These are phyloP conservation scores for Pelomyxa schiedti DNA, from an alignment of 78 protist genomes.

Conservation along the genomic window DNA sequence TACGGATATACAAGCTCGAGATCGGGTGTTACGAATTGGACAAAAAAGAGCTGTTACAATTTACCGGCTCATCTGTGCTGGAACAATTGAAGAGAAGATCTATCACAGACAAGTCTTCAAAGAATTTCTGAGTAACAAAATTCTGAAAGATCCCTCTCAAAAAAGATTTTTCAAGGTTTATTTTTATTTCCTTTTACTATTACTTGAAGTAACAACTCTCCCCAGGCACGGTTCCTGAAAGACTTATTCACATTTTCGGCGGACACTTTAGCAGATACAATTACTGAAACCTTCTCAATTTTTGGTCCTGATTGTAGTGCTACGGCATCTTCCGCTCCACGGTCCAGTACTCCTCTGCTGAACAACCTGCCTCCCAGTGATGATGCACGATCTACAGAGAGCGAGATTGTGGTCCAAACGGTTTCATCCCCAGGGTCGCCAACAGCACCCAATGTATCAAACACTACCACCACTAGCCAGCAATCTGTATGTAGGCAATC, in stretches of 20 bases:
- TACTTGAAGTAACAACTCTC: slow-evolving; percentile 20
- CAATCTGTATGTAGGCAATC: too few relatives aligned
- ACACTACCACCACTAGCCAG: too few relatives aligned
- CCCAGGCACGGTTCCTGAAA: slow-evolving; percentile 21
- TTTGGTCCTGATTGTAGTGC: too few relatives aligned
- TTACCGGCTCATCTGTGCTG: slow-evolving; percentile 61
- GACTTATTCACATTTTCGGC: not conserved
- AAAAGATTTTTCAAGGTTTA: slow-evolving; percentile 39
- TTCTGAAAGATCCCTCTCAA: slow-evolving; percentile 77
- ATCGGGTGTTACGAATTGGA: slow-evolving; percentile 93
- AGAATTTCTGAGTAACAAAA: slow-evolving; percentile 68
- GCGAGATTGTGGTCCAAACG: too few relatives aligned
- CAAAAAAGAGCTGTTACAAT: slow-evolving; percentile 75
- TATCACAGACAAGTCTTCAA: slow-evolving; percentile 94
- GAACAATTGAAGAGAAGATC: slow-evolving; percentile 93
- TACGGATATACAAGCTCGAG: slow-evolving; percentile 84
- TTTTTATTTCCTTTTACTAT: slow-evolving; percentile 19
- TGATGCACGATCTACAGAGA: too few relatives aligned
- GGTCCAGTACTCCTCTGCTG: too few relatives aligned
- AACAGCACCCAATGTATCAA: too few relatives aligned
- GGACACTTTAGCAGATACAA: too few relatives aligned
- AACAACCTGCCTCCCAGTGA: too few relatives aligned
- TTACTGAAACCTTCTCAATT: too few relatives aligned
- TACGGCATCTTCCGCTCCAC: too few relatives aligned
- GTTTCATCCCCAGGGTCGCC: too few relatives aligned